Evolutionary conservation across 2,329 filamentous ascomycete genomes (phyloP), one percentile per base, ranked within the genome.

Genomic region (Talaromyces verruculosus): DNA sequence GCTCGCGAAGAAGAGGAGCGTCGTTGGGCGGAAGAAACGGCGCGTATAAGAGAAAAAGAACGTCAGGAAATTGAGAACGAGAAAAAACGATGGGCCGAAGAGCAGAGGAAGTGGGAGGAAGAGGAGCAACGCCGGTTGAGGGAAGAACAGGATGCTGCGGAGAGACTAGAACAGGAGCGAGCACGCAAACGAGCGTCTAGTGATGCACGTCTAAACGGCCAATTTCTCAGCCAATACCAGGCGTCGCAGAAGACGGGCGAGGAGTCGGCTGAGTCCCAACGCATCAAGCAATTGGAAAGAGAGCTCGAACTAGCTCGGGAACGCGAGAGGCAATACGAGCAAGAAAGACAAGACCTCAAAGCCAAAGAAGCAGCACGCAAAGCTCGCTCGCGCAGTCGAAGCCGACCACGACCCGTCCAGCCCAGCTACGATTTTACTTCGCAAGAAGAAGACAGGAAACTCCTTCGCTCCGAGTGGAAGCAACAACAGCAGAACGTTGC

Each of bases 221-320:
- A 97, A 74, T 93, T 89, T 71, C 84, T 96, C 61, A 94, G 91
- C 73, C 91, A 97, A 74, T 96, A 97, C 75, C 90, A 92, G 75
- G 88, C 89, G 22, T 89, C 92, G 70, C 88, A 91, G 74, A 77
- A 71, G 72, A 71, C 75, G 78, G 66, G 74, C 74, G 72, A 68
- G 78, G 73, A 79, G 67, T 81, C 80, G 28, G 78, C 82, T 2
- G 86, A 94, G 76, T 87, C 83, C 68, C 85, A 84, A 69, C 88
- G 93, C 47, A 89, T 97, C 68, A 86, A 86, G 71, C 89, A 97
- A 75, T 84, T 98, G 5, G 94, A 98, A 79, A 83, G 84, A 37
- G 86, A 91, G 73, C 82, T 92, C 0, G 87, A 88, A 71, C 84
- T 87, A 71, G 89, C 89, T 15, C 86, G 88, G 69, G 87, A 89